Base-by-base conservation (phyloP, 2,329 filamentous ascomycete genomes). In the Botryotinia calthae region DNA sequence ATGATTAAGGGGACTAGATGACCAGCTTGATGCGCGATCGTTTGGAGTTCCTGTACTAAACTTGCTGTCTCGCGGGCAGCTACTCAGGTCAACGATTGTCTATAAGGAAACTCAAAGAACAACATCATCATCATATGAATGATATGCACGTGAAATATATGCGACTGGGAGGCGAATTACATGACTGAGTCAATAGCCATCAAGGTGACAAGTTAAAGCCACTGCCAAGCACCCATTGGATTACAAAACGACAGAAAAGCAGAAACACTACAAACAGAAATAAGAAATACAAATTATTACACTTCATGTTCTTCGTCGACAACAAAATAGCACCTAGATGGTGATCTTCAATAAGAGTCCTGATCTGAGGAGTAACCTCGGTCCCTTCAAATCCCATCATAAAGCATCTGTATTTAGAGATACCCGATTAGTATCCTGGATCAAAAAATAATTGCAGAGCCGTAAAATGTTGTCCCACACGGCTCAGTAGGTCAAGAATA, bases 1-100 rank as follows among this genome's bases (percentile, higher is more conserved):
- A 99, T 98, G 71, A 97, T 86, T 28, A 99, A 84, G 2, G 96
- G 96, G 4, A 95, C 91, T 4, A 93, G 91, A 82, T 98, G 95
- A 31, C 95, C 95, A 74, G 95, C 92, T 82, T 97, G 88, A 80
- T 93, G 93, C 54, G 96, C 96, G 80, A 97, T 95, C 67, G 91
- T 94, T 82, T 99, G 96, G 62, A 99, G 86, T 80, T 98, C 94
- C 80, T 96, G 92, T 44, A 97, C 93, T 59, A 98, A 87, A 79
- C 88, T 89, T 61, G 95, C 95, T 46, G 95, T 95, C 80, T 98
- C 93, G 81, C 97, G 91, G 74, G 95, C 95, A 79, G 95, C 95
- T 98, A 81, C 48, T 40, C 37, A 62, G 18, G 72, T 79, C 59
- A 79, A 76, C 77, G 25, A 69, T 25, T 69, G 44, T 74, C 66